phyloP scores from a whole-genome alignment of 1,139 yeast species.

The Geotrichum klebahnii region DNA sequence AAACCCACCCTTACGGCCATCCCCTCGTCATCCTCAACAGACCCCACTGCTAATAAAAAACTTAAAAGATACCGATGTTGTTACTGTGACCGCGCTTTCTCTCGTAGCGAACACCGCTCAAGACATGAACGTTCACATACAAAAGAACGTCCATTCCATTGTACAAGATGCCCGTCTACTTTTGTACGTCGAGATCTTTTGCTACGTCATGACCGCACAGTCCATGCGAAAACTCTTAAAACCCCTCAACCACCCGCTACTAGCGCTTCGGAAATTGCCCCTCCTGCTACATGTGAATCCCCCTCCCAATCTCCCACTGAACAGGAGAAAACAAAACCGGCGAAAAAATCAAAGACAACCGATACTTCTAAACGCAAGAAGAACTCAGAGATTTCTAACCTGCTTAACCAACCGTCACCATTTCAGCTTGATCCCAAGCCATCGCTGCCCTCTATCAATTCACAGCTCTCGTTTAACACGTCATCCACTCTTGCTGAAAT shows the following conservation, averaged over 20 bases:
- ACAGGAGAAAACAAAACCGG: neutral
- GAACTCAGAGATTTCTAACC: slow-evolving; percentile 1
- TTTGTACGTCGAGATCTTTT: slow-evolving; percentile 74
- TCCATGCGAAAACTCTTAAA: slow-evolving; percentile 44
- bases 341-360: no score
- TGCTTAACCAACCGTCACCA: neutral
- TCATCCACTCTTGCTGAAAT: neutral
- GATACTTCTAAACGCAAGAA: slow-evolving; percentile 4
- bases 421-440: neutral
- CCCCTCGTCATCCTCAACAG: neutral
- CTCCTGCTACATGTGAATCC: no score
- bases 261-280: neutral
- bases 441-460: neutral
- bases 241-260: neutral
- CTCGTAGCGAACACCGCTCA: slow-evolving; percentile 74
- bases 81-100: slow-evolving; percentile 74
- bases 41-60: neutral
- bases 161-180: slow-evolving; percentile 63
- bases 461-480: neutral
- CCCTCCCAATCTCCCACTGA: neutral
- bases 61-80: slow-evolving; percentile 55
- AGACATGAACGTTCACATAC: slow-evolving; percentile 83
- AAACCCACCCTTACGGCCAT: neutral
- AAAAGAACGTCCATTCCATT: slow-evolving; percentile 75
- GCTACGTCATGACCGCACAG: slow-evolving; percentile 74